Conservation (phyloP, 192 early-diverging fungal species). For the Backusella luteola region DNA sequence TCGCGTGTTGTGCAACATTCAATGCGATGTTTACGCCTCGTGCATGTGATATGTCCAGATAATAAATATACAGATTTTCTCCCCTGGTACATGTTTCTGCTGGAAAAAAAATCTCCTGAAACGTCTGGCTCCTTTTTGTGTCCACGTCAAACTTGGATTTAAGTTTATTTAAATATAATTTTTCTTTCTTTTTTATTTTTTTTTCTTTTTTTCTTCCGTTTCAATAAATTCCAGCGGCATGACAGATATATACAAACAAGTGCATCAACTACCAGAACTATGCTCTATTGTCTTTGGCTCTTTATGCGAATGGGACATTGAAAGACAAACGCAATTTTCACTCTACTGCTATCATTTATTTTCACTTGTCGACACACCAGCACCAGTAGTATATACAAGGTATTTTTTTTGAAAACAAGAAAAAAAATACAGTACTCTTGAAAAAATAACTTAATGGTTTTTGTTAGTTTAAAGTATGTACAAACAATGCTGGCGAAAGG, state of each 20-base stretch:
- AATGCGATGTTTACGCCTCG: not conserved
- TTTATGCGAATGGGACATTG: not conserved
- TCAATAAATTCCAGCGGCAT: not conserved
- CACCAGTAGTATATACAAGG: not conserved
- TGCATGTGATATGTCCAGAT: slow-evolving; percentile 1
- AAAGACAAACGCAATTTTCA: not conserved
- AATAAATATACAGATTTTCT: slow-evolving; percentile 2
- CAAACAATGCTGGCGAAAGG: slow-evolving; percentile 4
- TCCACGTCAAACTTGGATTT: slow-evolving; percentile 9
- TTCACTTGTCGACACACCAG: not conserved
- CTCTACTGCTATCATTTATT: not conserved
- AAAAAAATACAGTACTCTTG: not conserved
- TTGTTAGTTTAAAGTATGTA: slow-evolving; percentile 1
- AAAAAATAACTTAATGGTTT: not conserved
- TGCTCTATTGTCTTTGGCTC: not conserved
- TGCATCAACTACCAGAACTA: slow-evolving; percentile 2
- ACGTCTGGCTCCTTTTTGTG: slow-evolving; percentile 3
- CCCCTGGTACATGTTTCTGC: slow-evolving; percentile 1
- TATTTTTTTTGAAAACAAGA: not conserved
- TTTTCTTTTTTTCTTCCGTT: not conserved
- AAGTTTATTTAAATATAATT: slow-evolving; percentile 4
- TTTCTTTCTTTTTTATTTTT: not conserved
- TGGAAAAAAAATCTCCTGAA: slow-evolving; percentile 3
- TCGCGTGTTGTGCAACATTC: not conserved
- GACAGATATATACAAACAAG: slow-evolving; percentile 5